Percentiles rank a stretch among this genome's conserved stretches.
Evolutionary conservation across 2,329 filamentous ascomycete genomes (phyloP).

Genomic region (Ampelomyces quisqualis): DNA sequence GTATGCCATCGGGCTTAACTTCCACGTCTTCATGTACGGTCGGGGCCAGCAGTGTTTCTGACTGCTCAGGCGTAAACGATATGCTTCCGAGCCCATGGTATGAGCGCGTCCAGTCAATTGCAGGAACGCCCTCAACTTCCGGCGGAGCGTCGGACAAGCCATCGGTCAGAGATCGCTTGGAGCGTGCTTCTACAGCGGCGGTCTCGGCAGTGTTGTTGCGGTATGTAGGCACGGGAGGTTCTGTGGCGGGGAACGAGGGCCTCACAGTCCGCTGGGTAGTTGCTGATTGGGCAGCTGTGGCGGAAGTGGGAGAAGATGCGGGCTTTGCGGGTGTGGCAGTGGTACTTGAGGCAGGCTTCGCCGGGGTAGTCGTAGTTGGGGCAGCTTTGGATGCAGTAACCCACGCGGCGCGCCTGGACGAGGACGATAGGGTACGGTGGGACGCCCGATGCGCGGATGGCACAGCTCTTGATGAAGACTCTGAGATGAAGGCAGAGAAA

Average conservation of each 20-base stretch:
- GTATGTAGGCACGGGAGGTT: slow-evolving; percentile 37
- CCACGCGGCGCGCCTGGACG: slow-evolving; percentile 27
- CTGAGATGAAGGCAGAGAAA: slow-evolving; percentile 20
- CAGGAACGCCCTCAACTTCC: slow-evolving; percentile 51
- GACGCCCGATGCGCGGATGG: slow-evolving; percentile 17
- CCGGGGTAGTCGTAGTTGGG: slow-evolving; percentile 10
- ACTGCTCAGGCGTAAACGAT: slow-evolving; percentile 70
- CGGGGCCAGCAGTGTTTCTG: slow-evolving; percentile 66
- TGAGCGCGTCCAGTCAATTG: slow-evolving; percentile 79
- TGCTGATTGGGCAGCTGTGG: slow-evolving; percentile 14
- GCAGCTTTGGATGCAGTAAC: slow-evolving; percentile 22
- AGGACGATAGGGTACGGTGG: slow-evolving; percentile 24
- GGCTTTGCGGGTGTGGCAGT: slow-evolving; percentile 13
- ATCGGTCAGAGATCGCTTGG: slow-evolving; percentile 48
- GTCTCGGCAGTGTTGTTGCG: slow-evolving; percentile 32
- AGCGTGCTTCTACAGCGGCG: slow-evolving; percentile 27
- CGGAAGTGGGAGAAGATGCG: slow-evolving; percentile 13
- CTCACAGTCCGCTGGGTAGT: slow-evolving; percentile 29
- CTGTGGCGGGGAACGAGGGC: slow-evolving; percentile 32
- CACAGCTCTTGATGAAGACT: slow-evolving; percentile 17
- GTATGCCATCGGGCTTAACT: slow-evolving; percentile 94
- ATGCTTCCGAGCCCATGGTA: slow-evolving; percentile 74
- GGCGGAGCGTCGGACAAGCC: slow-evolving; percentile 55
- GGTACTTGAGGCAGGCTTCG: slow-evolving; percentile 13
- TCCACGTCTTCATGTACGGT: slow-evolving; percentile 77